Evolutionary conservation across 1,139 yeast species (phyloP).

Genomic region (Suhomyces wounanorum): DNA sequence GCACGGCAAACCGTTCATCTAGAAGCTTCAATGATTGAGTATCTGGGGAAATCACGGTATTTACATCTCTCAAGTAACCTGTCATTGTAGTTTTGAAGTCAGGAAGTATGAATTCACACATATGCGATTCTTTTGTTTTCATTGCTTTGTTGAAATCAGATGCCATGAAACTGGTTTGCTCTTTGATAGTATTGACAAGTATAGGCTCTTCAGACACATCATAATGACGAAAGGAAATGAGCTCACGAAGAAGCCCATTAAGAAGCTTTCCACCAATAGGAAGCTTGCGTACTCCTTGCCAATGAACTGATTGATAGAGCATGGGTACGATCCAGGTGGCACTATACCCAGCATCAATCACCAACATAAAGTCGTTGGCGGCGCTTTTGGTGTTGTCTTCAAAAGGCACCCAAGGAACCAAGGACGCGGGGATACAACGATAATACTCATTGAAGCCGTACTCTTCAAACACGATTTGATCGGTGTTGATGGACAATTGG

Average conservation of each 20-base stretch:
- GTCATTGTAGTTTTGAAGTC: conserved; percentile 78
- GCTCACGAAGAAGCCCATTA: conserved; percentile 79
- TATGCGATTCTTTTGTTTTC: conserved; percentile 28
- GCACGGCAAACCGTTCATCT: conserved; percentile 86
- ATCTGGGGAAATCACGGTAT: conserved; percentile 35
- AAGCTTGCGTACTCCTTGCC: conserved; percentile 74
- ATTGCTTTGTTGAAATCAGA: conserved; percentile 63
- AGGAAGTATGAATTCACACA: conserved; percentile 77
- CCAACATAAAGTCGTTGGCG: conserved; percentile 66
- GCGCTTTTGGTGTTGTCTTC: conserved; percentile 14
- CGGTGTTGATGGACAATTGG: conserved; percentile 79
- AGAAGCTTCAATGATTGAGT: conserved; percentile 66
- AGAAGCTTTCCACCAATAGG: conserved; percentile 85
- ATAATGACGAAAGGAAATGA: conserved; percentile 87
- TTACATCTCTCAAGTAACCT: conserved; percentile 58
- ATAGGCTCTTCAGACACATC: conserved; percentile 91
- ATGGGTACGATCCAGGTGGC: conserved; percentile 89
- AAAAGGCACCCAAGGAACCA: conserved; percentile 66
- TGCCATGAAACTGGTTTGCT: conserved; percentile 74
- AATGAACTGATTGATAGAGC: conserved; percentile 73
- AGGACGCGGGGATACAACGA: conserved; percentile 61
- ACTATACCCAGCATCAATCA: conserved; percentile 86
- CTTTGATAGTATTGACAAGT: conserved; percentile 83
- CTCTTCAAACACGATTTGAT: conserved; percentile 93
- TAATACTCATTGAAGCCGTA: conserved; percentile 74